Base-by-base conservation (phyloP, 345 rosid genomes). In the Syzygium aqueum region DNA sequence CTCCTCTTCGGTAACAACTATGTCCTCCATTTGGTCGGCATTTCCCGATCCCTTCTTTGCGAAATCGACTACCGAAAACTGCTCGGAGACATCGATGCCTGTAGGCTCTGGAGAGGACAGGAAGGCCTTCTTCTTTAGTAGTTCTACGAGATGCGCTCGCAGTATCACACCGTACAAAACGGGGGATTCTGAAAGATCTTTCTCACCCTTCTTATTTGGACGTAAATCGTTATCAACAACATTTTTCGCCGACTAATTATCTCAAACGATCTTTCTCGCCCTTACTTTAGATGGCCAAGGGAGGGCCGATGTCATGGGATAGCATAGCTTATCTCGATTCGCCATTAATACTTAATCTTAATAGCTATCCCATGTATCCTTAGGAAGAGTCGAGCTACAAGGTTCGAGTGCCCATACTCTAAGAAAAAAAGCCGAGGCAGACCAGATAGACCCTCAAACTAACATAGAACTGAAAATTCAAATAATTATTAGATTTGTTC, bases 31-130 rank as follows among this genome's bases (percentile, higher is more conserved):
- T 53, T 27, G 90, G 85, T 92, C 94, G 22, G 87, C 89, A 27
- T 92, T 90, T 59, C 97, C 98, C 33, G 95, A 94, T 37, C 97
- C 96, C 90, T 89, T 93, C 95, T 96, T 95, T 67, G 96, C 97
- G 90, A 96, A 97, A 84, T 95, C 97, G 23, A 77, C 90, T 9
- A 95, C 94, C 59, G 91, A 91, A 85, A 95, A 94, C 61, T 89
- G 90, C 84, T 85, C 50, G 28, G 93, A 88, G 80, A 90, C 91
- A 13, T 92, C 92, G 73, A 84, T 50, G 51, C 89, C 90, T 30
- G 87, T 86, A 3, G 92, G 88, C 88, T 88, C 89, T 16, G 94
- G 91, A 87, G 91, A 80, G 73, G 93, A 77, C 88, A 93, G 88
- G 89, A 96, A 97, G 85, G 90, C 89, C 88, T 92, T 94, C 90